Conservation (phyloP, 805 yeast genomes). For the Suhomyces prunicola region DNA sequence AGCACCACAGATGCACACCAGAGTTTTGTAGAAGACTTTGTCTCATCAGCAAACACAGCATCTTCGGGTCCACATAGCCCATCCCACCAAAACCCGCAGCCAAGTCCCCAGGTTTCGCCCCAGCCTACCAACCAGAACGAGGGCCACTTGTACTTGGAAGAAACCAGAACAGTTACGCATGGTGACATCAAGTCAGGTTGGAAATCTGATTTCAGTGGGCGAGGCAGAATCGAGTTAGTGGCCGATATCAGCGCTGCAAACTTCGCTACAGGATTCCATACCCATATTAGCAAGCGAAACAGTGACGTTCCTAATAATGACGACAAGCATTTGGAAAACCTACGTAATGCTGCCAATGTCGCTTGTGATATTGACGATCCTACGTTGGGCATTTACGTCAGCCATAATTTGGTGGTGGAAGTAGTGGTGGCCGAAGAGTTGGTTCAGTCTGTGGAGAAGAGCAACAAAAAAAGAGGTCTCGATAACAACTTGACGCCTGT, state of each 20-base stretch:
- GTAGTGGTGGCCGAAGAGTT: constrained; percentile 92
- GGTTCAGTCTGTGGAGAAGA: constrained; percentile 35
- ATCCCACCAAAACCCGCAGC: neutral
- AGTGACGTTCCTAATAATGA: constrained; percentile 32
- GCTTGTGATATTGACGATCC: constrained; percentile 84
- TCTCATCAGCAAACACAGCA: neutral
- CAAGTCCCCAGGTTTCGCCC: neutral
- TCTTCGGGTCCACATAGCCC: neutral
- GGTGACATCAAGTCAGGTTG: constrained; percentile 91
- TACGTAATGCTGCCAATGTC: constrained; percentile 48
- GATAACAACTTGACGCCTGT: constrained; percentile 23
- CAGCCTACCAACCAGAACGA: constrained; percentile 10
- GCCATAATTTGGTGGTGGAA: constrained; percentile 78
- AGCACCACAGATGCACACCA: constrained; percentile 15
- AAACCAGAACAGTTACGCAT: constrained; percentile 64
- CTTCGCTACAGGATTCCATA: constrained; percentile 48
- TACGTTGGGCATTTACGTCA: constrained; percentile 69
- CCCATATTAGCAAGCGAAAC: constrained; percentile 43
- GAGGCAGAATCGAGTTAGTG: constrained; percentile 76
- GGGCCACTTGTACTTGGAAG: constrained; percentile 57
- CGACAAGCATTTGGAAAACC: constrained; percentile 20
- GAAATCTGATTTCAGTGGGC: constrained; percentile 84
- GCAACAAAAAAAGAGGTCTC: constrained; percentile 2
- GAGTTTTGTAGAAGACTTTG: constrained; percentile 27
- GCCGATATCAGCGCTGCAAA: constrained; percentile 65